Evolutionary conservation across 148 eudicot species (phyloP), one percentile per base, ranked within the genome.

Genomic region (Rhododendron henanense): DNA sequence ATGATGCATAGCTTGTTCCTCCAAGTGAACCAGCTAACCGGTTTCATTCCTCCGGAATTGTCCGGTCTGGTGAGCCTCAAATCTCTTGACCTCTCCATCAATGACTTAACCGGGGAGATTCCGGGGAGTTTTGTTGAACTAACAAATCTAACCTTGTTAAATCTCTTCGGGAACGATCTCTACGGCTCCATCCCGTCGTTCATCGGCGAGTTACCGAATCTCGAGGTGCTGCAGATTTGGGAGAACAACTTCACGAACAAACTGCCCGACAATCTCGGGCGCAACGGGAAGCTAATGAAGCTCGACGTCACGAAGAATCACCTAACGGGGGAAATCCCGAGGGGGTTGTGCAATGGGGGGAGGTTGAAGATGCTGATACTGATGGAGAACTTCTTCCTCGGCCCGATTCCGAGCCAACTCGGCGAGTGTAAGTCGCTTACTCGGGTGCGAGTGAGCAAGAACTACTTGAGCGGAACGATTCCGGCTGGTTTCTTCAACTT

Each of bases 1-100:
- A 86, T 63, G 10, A 75, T 95, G 21, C 81, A 94, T 35, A 88
- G 90, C n/a, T 67, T 95, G 84, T 95, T 94, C 79, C 88, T 93
- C 6, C 98, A 90, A 67, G 18, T 78, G 47, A 94, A 94, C 48
- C 71, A 55, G 6, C 86, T 94, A 3, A 86, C 89, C 14, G 97
- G 97, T 8, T 88, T 85, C 15, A 81, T 94, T 4, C 97, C 97
- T 15, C 5, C 88, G 0, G 93, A 90, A 73, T 79, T 94, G 0
- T 91, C 94, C 1, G 79, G 77, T 44, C 35, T 92, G 85, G 73
- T 41, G 18, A 90, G 90, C 48, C 67, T 93, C 14, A 92, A 81
- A 89, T 92, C 91, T 1, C 53, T 93, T 0, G 94, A 92, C 41
- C 65, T 92, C 1, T 92, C 93, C 3, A 31, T 86, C 1, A 95